Percentiles rank a stretch among this genome's conserved stretches.
Conservation (phyloP, 495 filamentous ascomycete genomes). For the Bombardia bombarda region DNA sequence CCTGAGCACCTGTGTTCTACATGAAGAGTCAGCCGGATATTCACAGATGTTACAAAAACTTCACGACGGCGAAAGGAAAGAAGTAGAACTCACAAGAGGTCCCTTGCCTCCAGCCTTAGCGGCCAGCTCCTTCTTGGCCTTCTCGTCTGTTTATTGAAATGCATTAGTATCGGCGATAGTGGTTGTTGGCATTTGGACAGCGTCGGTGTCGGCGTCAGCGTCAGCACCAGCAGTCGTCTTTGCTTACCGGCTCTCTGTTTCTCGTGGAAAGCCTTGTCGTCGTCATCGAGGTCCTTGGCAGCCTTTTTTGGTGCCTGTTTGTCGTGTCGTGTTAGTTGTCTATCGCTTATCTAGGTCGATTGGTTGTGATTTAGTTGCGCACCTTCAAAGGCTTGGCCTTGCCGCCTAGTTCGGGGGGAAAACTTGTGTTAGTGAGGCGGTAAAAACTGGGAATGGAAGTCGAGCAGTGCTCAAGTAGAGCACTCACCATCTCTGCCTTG, state of each 20-base stretch:
- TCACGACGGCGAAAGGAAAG: too few species aligned
- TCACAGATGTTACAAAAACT: too few species aligned
- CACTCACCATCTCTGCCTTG: conserved; percentile 56
- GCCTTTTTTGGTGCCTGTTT: conserved; percentile 59
- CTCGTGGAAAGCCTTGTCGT: conserved; percentile 65
- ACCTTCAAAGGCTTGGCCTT: conserved; percentile 78
- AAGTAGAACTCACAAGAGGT: conserved; percentile 33
- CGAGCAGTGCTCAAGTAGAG: not conserved
- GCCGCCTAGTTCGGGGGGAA: conserved; percentile 47
- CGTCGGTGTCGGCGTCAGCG: not conserved
- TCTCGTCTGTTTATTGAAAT: conserved; percentile 50
- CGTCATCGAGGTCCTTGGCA: conserved; percentile 66
- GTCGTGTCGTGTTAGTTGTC: not conserved
- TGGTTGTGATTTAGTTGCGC: conserved; percentile 2
- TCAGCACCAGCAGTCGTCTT: not conserved
- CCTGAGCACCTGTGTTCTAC: conserved; percentile 62
- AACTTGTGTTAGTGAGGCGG: conserved; percentile 9
- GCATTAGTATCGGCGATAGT: not conserved
- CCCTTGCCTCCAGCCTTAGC: conserved; percentile 54
- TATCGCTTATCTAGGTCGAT: too few species aligned
- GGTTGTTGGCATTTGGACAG: too few species aligned
- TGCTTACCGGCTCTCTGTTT: conserved; percentile 64
- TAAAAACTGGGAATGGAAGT: not conserved
- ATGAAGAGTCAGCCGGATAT: conserved; percentile 3
- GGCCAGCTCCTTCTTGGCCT: conserved; percentile 66